Percentiles rank a stretch among this genome's conserved stretches.
Conservation (phyloP, 2,329 filamentous ascomycete species). For the Diaporthe eres region DNA sequence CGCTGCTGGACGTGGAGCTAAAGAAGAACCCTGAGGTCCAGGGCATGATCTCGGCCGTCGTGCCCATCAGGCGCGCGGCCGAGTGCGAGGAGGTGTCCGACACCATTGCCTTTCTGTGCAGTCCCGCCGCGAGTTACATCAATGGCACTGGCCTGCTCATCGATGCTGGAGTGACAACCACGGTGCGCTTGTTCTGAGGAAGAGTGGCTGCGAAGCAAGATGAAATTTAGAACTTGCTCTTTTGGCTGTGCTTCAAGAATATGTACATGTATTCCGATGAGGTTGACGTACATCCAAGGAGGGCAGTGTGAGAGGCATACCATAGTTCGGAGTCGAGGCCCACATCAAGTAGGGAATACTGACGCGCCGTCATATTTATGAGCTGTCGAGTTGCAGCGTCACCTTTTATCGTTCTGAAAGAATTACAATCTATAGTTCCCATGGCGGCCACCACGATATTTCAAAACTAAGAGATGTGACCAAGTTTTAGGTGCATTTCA, state of each 20-base stretch:
- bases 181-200: slow-evolving; percentile 41
- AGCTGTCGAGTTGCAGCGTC: not conserved
- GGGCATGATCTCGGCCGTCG: slow-evolving; percentile 40
- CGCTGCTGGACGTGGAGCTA: slow-evolving; percentile 40
- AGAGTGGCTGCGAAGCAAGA: too few species aligned
- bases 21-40: slow-evolving; percentile 43
- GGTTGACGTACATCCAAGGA: too few species aligned
- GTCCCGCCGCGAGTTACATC: slow-evolving; percentile 44
- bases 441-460: slow-evolving; percentile 7
- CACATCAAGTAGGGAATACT: not conserved
- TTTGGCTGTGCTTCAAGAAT: too few species aligned
- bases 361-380: not conserved
- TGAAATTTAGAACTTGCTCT: too few species aligned
- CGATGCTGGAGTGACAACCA: slow-evolving; percentile 43
- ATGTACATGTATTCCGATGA: too few species aligned
- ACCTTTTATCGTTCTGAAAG: not conserved
- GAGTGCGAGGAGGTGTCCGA: slow-evolving; percentile 44
- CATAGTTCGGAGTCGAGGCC: too few species aligned
- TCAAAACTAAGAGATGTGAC: not conserved
- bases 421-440: not conserved
- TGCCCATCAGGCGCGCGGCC: slow-evolving; percentile 42
- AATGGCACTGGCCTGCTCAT: slow-evolving; percentile 43
- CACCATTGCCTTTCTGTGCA: slow-evolving; percentile 42
- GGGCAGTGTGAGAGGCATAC: too few species aligned
- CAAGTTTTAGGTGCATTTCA: too few species aligned